Conservation (phyloP, 2,329 filamentous ascomycete genomes). For the Gnomoniopsis smithogilvyi region DNA sequence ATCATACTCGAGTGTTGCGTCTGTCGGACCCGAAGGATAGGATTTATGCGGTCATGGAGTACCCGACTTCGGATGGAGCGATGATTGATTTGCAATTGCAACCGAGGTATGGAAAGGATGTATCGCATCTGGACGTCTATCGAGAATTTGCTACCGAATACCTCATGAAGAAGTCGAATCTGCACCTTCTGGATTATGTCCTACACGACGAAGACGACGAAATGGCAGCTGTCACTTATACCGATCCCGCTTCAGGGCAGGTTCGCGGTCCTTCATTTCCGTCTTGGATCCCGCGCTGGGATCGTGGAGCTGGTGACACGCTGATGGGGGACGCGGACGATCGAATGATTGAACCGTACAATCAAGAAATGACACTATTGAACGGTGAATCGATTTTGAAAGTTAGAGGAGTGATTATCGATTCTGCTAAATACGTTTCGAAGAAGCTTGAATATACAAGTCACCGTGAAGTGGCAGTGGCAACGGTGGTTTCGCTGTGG, state of each 20-base stretch:
- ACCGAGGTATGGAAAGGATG: not conserved
- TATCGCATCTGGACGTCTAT: constrained; percentile 8
- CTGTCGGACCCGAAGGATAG: not conserved
- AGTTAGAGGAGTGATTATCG: not conserved
- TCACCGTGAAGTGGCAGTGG: not conserved
- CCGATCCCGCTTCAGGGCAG: constrained; percentile 20
- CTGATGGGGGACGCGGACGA: fast-evolving
- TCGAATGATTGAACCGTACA: not conserved
- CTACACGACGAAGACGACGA: constrained; percentile 32
- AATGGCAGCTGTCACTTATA: too few species aligned
- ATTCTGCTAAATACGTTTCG: not conserved
- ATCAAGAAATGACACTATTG: not conserved
- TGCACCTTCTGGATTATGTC: constrained; percentile 1
- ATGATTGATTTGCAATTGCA: not conserved
- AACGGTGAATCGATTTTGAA: not conserved
- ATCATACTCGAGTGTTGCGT: fast-evolving
- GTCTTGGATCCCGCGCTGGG: constrained; percentile 9
- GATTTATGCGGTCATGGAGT: constrained; percentile 8
- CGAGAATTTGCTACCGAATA: constrained; percentile 1
- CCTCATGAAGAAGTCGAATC: not conserved
- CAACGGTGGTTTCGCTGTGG: not conserved
- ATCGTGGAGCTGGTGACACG: not conserved
- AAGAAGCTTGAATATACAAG: not conserved
- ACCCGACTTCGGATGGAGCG: not conserved
- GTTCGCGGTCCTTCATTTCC: constrained; percentile 36